phyloP scores from a whole-genome alignment of 2,329 filamentous ascomycete genomes.

The Aspergillus viridinutans region DNA sequence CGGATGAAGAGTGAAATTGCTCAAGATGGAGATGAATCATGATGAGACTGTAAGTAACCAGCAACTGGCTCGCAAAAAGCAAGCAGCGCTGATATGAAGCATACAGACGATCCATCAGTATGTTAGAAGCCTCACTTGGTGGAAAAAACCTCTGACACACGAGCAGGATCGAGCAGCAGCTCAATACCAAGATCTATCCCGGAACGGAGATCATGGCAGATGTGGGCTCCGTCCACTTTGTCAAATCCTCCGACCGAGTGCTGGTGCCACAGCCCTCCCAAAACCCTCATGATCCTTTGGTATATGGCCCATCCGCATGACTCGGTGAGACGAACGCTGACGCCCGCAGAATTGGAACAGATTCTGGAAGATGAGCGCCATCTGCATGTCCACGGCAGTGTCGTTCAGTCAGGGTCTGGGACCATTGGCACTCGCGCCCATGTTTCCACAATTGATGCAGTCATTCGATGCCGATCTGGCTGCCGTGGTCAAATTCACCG shows the following conservation, averaged over 20 bases:
- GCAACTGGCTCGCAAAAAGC: neutral
- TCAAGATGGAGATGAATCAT: conserved; percentile 48
- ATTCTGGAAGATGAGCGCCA: conserved; percentile 48
- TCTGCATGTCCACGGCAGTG: conserved; percentile 43
- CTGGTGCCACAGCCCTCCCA: conserved; percentile 51
- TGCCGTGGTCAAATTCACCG: conserved; percentile 55
- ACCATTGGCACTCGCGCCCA: conserved; percentile 53
- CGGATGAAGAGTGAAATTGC: neutral
- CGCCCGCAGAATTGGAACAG: conserved; percentile 43
- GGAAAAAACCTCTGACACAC: conserved; percentile 34
- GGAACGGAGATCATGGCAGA: conserved; percentile 60
- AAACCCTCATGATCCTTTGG: conserved; percentile 45
- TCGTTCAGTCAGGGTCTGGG: conserved; percentile 54
- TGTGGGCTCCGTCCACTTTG: conserved; percentile 60
- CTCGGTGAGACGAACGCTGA: neutral
- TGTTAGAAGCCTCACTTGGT: neutral
- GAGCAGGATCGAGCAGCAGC: conserved; percentile 48
- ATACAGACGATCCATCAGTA: conserved; percentile 22
- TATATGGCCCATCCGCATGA: conserved; percentile 10
- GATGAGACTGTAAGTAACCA: conserved; percentile 34
- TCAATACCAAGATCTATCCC: conserved; percentile 52
- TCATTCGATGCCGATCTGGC: conserved; percentile 52
- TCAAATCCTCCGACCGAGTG: conserved; percentile 50
- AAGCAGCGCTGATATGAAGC: neutral
- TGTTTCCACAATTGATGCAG: conserved; percentile 57